Base-by-base conservation (phyloP, 2,329 filamentous ascomycete species). In the Alternaria sp. region DNA sequence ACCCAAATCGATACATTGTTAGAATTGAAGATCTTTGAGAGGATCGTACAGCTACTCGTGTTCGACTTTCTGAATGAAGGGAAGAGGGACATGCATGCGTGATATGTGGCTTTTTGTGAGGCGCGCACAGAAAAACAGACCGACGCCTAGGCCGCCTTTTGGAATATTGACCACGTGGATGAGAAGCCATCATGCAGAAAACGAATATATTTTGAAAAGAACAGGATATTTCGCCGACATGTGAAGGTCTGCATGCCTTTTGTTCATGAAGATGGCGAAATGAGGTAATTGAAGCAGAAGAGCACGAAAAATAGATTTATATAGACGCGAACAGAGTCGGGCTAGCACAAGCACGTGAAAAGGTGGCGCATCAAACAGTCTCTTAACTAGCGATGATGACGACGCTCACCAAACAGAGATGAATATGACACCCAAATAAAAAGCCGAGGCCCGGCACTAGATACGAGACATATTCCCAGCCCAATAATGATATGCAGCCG, bases 1-100 rank as follows among this genome's bases (percentile, higher is more conserved):
- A 1, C 8, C 15, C 15, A 0, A 17, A 2, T n/a, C 15, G 0
- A 10, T 40, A 0, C 7, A n/a, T 0, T 10, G 15, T 2, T 17
- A 17, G 15, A 2, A 40, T 40, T 10, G 32, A 2, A 40, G 15
- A 17, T 40, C 15, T 40, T 40, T 40, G 1, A 40, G 32, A 1
- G 8, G 1, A 40, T 40, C 32, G 1, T 0, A 40, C 32, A 40
- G 1, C 32, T 0, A 40, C 0, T 1, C 36, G 0, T 40, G 36
- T 40, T 1, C 36, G 36, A 40, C 15, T 17, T 1, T 1, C 0
- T 40, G 32, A n/a, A 40, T 5, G 0, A n/a, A 40, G 0, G 1
- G 15, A 15, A 40, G 15, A n/a, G 1, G 36, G n/a, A 40, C 36
- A 40, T n/a, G 6, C 6, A 4, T 32, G 12, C 30, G 15, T 36